These are phyloP conservation scores for Poronia punctata DNA, from an alignment of 495 filamentous ascomycete species.

Conservation along the genomic window DNA sequence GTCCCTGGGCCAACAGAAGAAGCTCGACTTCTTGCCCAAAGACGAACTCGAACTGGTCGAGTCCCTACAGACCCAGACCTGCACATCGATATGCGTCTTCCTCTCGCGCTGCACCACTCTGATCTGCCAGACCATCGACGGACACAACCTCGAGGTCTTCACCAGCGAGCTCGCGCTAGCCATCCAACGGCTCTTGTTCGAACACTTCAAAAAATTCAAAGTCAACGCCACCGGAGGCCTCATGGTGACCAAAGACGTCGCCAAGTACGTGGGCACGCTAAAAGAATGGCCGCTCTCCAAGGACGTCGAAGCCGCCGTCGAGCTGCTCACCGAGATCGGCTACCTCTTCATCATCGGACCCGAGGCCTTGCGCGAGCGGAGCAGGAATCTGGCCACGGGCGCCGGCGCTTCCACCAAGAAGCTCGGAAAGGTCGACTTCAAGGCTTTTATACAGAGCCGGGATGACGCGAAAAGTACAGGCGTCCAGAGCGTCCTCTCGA, in stretches of 20 bases:
- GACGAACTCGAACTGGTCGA: slow-evolving; percentile 78
- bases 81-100: slow-evolving; percentile 69
- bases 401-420: slow-evolving; percentile 35
- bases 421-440: slow-evolving; percentile 65
- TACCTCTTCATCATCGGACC: slow-evolving; percentile 92
- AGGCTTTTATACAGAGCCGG: slow-evolving; percentile 70
- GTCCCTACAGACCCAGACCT: slow-evolving; percentile 79
- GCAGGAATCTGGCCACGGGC: slow-evolving; percentile 50
- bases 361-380: slow-evolving; percentile 75
- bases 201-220: slow-evolving; percentile 89
- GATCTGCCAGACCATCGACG: slow-evolving; percentile 61
- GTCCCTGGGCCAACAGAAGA: slow-evolving; percentile 74
- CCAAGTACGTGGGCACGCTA: slow-evolving; percentile 77
- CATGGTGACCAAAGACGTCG: slow-evolving; percentile 94
- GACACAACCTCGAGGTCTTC: slow-evolving; percentile 69
- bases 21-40: slow-evolving; percentile 84
- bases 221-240: slow-evolving; percentile 88
- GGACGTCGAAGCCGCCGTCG: slow-evolving; percentile 64
- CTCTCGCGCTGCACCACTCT: slow-evolving; percentile 56
- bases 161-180: slow-evolving; percentile 78
- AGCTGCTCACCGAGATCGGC: slow-evolving; percentile 87
- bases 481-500: slow-evolving; percentile 68
- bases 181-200: slow-evolving; percentile 68
- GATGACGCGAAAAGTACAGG: slow-evolving; percentile 76
- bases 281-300: slow-evolving; percentile 69